Evolutionary conservation across 192 early-diverging fungal species (phyloP).

Genomic region (Entomortierella parvispora): DNA sequence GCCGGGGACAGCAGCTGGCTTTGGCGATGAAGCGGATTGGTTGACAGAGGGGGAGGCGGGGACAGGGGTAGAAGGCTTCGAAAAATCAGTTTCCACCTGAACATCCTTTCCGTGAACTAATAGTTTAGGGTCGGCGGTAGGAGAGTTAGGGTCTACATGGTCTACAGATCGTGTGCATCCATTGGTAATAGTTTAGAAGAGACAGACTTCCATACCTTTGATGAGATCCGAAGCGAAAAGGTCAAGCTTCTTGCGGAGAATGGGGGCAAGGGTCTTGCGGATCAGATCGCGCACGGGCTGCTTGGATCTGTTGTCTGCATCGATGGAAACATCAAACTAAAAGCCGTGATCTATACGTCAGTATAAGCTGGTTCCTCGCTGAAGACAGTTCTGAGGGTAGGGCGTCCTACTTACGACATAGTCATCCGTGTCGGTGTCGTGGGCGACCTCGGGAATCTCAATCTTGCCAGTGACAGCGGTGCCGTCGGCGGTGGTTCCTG

Average conservation of each 20-base stretch:
- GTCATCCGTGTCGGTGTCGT: conserved; percentile 87
- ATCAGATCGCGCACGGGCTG: conserved; percentile 75
- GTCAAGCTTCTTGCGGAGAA: conserved; percentile 67
- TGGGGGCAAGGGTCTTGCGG: conserved; percentile 71
- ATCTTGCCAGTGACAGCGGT: conserved; percentile 78
- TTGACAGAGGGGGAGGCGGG: conserved; percentile 4
- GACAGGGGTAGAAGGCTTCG: conserved; percentile 48
- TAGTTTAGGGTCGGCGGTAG: background rate
- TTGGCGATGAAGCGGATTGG: conserved; percentile 1
- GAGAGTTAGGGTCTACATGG: background rate
- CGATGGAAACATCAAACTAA: conserved; percentile 76
- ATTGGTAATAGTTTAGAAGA: background rate
- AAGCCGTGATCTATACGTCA: background rate
- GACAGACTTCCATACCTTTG: conserved; percentile 51
- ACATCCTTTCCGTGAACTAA: conserved; percentile 83
- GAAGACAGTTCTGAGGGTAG: background rate
- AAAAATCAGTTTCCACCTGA: conserved; percentile 69
- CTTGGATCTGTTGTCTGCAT: conserved; percentile 59
- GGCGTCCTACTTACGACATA: conserved; percentile 67
- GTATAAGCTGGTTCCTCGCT: background rate
- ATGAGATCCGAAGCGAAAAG: conserved; percentile 79
- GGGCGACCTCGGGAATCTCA: conserved; percentile 88
- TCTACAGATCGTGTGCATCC: background rate
- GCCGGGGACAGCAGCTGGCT: conserved; percentile 41
- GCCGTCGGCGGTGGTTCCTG: conserved; percentile 66